Evolutionary conservation across 2,329 filamentous ascomycete species (phyloP).

Genomic region (Claviceps purpurea): DNA sequence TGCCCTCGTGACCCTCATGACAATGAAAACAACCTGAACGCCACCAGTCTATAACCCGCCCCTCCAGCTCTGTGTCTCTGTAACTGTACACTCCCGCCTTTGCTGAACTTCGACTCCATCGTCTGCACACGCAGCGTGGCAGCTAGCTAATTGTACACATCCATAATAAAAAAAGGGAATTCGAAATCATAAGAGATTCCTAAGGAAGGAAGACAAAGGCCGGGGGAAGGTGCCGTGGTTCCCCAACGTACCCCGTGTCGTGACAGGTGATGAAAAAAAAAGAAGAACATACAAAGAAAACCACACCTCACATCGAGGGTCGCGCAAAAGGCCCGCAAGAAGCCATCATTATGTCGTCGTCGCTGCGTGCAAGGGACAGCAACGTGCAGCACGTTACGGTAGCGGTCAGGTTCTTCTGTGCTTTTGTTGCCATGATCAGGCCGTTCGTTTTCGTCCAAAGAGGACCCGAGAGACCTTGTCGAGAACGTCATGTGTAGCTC

Average conservation of each 20-base stretch:
- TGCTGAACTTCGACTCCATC: background rate
- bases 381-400: background rate
- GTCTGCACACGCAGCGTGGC: background rate
- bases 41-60: background rate
- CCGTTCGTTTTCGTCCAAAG: no score
- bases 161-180: conserved; percentile 1
- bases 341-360: background rate
- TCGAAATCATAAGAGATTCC: background rate
- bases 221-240: background rate
- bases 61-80: background rate
- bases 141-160: conserved; percentile 3
- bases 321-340: background rate
- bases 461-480: no score
- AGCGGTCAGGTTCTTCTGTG: background rate
- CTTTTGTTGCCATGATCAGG: no score
- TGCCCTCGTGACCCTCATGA: no score
- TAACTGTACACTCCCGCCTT: background rate
- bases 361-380: background rate
- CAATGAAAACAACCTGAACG: background rate
- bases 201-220: background rate
- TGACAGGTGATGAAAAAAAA: background rate
- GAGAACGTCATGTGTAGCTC: no score
- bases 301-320: background rate
- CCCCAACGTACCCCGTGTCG: background rate
- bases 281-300: background rate